phyloP scores from a whole-genome alignment of 1,139 yeast genomes.

The Yamadazyma pseudoaaseri region DNA sequence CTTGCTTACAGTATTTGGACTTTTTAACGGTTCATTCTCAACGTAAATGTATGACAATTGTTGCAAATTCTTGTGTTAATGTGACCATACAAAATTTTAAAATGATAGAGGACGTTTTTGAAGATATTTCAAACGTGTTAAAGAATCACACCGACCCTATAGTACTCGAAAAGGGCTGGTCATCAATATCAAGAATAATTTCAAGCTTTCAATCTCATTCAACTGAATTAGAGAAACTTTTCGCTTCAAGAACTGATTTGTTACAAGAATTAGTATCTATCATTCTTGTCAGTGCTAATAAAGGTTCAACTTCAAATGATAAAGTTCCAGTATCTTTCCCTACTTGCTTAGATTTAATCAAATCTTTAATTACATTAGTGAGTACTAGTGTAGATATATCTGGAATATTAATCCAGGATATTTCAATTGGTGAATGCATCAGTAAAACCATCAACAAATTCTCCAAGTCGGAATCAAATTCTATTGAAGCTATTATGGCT shows the following conservation, averaged over 20 bases:
- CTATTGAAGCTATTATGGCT: conserved; percentile 72
- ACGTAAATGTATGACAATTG: conserved; percentile 73
- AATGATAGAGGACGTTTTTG: conserved; percentile 57
- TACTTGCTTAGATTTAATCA: conserved; percentile 39
- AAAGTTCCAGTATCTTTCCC: conserved; percentile 27
- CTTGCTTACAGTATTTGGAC: conserved; percentile 75
- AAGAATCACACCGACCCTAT: conserved; percentile 55
- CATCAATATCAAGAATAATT: conserved; percentile 63
- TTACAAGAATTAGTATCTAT: conserved; percentile 27
- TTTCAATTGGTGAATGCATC: conserved; percentile 43
- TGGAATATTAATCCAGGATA: conserved; percentile 33
- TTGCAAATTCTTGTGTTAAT: conserved; percentile 69
- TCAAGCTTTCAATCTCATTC: conserved; percentile 50
- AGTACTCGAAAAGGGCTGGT: conserved; percentile 70
- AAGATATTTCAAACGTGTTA: conserved; percentile 61
- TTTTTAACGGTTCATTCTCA: conserved; percentile 91
- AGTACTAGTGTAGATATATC: conserved; percentile 44
- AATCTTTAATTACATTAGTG: conserved; percentile 39
- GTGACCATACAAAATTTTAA: conserved; percentile 45
- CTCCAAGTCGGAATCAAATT: conserved; percentile 27
- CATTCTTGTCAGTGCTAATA: conserved; percentile 30
- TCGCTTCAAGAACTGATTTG: conserved; percentile 25
- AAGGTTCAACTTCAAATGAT: conserved; percentile 13
- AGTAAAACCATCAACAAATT: conserved; percentile 44
- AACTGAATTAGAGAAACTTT: conserved; percentile 46